These are phyloP conservation scores for Copromyces sp. DNA, from an alignment of 495 filamentous ascomycete genomes.

Conservation along the genomic window DNA sequence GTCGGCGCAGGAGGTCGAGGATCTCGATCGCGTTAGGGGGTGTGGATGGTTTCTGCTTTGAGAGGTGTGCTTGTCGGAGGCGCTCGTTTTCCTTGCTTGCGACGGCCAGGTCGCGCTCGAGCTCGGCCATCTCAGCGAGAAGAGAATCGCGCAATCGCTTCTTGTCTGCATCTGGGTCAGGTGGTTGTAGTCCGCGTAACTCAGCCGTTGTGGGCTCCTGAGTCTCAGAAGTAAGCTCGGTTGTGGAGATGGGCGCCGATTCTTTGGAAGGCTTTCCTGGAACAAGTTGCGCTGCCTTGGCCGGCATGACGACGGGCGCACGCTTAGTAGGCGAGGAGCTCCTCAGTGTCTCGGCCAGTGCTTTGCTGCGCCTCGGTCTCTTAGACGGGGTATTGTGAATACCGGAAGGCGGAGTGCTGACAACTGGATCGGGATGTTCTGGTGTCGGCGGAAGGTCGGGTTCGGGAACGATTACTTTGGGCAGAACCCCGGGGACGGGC, in stretches of 20 bases:
- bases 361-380: slow-evolving; percentile 28
- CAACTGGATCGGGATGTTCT: slow-evolving; percentile 44
- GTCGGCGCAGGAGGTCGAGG: slow-evolving; percentile 27
- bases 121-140: slow-evolving; percentile 24
- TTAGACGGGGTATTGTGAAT: slow-evolving; percentile 45
- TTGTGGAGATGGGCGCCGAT: neutral
- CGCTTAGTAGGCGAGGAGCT: slow-evolving; percentile 38
- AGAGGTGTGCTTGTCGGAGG: slow-evolving; percentile 20
- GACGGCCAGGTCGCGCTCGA: slow-evolving; percentile 28
- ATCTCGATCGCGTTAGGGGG: slow-evolving; percentile 23
- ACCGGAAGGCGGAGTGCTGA: slow-evolving; percentile 40
- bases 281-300: neutral
- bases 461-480: slow-evolving; percentile 33
- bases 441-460: slow-evolving; percentile 65
- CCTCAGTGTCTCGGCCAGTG: slow-evolving; percentile 28
- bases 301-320: slow-evolving; percentile 8
- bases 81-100: slow-evolving; percentile 31
- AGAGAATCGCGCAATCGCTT: slow-evolving; percentile 29
- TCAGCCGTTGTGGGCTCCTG: slow-evolving; percentile 10
- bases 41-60: slow-evolving; percentile 6
- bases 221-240: neutral
- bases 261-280: slow-evolving; percentile 4
- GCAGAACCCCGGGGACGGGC: slow-evolving; percentile 29
- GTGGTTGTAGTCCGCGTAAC: slow-evolving; percentile 25
- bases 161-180: slow-evolving; percentile 29